Conservation (phyloP, 768 basidiomycete genomes). For the Termitomyces sp. region DNA sequence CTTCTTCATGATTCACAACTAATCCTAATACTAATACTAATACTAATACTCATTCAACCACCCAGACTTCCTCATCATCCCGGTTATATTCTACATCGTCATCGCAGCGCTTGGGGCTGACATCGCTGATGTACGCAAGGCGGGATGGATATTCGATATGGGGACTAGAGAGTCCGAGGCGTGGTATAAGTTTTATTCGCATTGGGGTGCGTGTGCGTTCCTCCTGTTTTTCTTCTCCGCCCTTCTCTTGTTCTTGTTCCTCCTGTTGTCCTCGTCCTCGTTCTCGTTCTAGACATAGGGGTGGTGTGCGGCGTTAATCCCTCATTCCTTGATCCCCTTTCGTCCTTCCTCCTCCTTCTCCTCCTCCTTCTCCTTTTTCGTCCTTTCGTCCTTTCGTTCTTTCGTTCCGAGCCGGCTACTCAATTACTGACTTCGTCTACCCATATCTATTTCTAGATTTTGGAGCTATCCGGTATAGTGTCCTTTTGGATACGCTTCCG, state of each 20-base stretch:
- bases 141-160: slow-evolving; percentile 89
- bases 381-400: too few relatives aligned
- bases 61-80: slow-evolving; percentile 78
- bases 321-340: not conserved
- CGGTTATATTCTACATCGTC: slow-evolving; percentile 80
- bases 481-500: slow-evolving; percentile 82
- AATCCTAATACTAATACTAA: too few relatives aligned
- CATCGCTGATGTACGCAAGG: slow-evolving; percentile 53
- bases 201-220: slow-evolving; percentile 63
- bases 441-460: slow-evolving; percentile 50
- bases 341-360: too few relatives aligned
- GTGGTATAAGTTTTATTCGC: slow-evolving; percentile 88
- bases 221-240: too few relatives aligned
- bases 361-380: too few relatives aligned
- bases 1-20: too few relatives aligned
- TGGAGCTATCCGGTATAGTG: slow-evolving; percentile 53
- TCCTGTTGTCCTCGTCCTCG: too few relatives aligned
- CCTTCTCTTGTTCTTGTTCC: too few relatives aligned
- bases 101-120: slow-evolving; percentile 63
- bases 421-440: too few relatives aligned
- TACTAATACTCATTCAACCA: too few relatives aligned
- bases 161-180: slow-evolving; percentile 32
- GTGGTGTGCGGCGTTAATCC: not conserved
- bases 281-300: too few relatives aligned
- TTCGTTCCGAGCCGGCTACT: too few relatives aligned